phyloP scores from a whole-genome alignment of 495 filamentous ascomycete genomes.

The Hypoxylon perforatum region DNA sequence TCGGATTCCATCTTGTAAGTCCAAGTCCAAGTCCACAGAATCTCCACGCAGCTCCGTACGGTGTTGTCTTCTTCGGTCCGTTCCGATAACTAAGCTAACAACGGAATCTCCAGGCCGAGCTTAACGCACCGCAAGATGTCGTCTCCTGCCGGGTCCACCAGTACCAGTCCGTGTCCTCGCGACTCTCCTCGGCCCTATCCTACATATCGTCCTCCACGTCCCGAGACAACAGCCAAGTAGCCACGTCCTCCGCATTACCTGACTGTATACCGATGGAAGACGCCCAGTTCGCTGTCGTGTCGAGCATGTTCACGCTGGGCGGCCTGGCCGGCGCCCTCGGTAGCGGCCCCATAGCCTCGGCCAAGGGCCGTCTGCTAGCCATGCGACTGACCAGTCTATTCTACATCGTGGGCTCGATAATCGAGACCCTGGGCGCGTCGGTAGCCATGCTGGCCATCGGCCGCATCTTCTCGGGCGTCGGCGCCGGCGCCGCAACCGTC shows the following conservation, averaged over 20 bases:
- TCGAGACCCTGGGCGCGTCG: conserved; percentile 76
- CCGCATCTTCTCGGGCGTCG: conserved; percentile 82
- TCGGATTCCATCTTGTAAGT: conserved; percentile 90
- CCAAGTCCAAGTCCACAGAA: not conserved
- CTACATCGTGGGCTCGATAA: conserved; percentile 78
- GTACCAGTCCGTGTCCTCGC: conserved; percentile 59
- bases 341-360: conserved; percentile 77
- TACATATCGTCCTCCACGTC: conserved; percentile 43
- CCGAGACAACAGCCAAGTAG: conserved; percentile 21
- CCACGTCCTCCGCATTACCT: conserved; percentile 58
- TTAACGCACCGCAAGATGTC: conserved; percentile 92
- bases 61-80: not conserved
- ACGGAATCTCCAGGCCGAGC: conserved; percentile 73
- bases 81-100: conserved; percentile 3
- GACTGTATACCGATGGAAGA: conserved; percentile 87
- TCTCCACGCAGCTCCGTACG: too few species aligned
- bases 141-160: conserved; percentile 79
- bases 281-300: conserved; percentile 80
- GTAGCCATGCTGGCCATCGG: conserved; percentile 76
- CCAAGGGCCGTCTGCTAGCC: conserved; percentile 75
- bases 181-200: conserved; percentile 42
- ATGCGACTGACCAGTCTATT: conserved; percentile 79
- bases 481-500: conserved; percentile 86
- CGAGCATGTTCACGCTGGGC: conserved; percentile 91
- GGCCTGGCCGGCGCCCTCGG: conserved; percentile 84